A percentile compares a stretch with the other conserved stretches of the same genome.
phyloP scores from a whole-genome alignment of 2,329 filamentous ascomycete genomes.

The Ascochyta viciae-villosae region DNA sequence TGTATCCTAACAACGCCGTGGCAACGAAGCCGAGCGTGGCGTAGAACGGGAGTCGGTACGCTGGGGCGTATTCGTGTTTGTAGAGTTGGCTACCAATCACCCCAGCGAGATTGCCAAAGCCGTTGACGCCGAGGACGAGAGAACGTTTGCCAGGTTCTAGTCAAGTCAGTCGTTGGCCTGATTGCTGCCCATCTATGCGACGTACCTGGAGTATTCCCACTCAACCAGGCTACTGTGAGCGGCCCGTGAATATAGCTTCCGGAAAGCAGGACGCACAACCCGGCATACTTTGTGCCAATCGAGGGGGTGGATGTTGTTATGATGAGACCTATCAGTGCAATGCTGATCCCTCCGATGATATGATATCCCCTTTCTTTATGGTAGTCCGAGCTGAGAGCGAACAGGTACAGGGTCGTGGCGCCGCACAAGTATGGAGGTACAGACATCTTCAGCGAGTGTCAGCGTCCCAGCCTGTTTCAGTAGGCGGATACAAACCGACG shows the following conservation, averaged over 20 bases:
- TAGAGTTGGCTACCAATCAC: conserved; percentile 32
- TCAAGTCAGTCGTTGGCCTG: neutral
- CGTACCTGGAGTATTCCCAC: conserved; percentile 29
- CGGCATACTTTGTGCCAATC: conserved; percentile 22
- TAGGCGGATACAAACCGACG: neutral
- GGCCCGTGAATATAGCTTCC: conserved; percentile 34
- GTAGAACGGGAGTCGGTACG: conserved; percentile 22
- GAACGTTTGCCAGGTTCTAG: neutral
- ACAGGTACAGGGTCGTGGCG: neutral
- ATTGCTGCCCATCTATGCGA: neutral
- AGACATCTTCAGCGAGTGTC: neutral
- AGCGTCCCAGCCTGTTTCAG: neutral
- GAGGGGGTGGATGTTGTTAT: neutral
- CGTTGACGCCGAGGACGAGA: neutral
- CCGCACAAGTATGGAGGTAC: conserved; percentile 1
- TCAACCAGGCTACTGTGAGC: conserved; percentile 34
- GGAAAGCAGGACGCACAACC: conserved; percentile 31
- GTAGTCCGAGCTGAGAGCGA: conserved; percentile 2
- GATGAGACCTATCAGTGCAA: conserved; percentile 41
- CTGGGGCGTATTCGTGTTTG: conserved; percentile 25
- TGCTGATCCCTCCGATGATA: conserved; percentile 54
- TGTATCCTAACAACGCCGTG: conserved; percentile 27
- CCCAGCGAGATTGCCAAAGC: conserved; percentile 28
- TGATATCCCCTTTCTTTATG: conserved; percentile 40
- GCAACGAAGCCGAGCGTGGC: conserved; percentile 33